Evolutionary conservation across 129 eudicot species (phyloP).

Genomic region (Smallanthus sonchifolius): DNA sequence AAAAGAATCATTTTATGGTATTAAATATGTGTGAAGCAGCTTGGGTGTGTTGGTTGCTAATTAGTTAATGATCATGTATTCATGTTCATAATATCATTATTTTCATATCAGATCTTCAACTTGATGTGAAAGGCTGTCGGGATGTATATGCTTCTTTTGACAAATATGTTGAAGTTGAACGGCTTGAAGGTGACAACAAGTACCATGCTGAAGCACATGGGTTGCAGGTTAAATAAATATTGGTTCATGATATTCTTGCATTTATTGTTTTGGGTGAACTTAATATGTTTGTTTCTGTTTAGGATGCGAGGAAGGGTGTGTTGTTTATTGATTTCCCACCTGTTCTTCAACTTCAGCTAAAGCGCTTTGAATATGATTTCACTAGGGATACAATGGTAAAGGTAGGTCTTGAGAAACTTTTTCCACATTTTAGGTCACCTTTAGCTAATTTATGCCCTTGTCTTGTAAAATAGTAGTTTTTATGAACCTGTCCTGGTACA

Average conservation of each 20-base stretch:
- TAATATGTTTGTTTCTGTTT: conserved; percentile 6
- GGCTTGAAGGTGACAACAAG: conserved; percentile 91
- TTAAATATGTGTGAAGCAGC: conserved; percentile 6
- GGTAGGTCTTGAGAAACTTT: conserved; percentile 34
- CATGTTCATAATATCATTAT: background rate
- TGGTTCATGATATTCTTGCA: conserved; percentile 9
- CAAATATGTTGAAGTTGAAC: conserved; percentile 96
- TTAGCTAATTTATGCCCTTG: background rate
- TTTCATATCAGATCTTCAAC: conserved; percentile 74
- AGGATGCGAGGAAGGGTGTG: conserved; percentile 85
- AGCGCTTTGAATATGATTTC: conserved; percentile 83
- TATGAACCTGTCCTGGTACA: background rate
- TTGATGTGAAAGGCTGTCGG: conserved; percentile 93
- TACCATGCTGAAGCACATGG: conserved; percentile 89
- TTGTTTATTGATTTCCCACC: conserved; percentile 78
- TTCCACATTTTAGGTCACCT: background rate
- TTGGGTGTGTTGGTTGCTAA: background rate
- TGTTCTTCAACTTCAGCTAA: conserved; percentile 81
- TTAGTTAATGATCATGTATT: background rate
- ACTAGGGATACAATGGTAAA: conserved; percentile 80
- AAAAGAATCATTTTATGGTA: conserved; percentile 96
- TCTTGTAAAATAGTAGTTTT: conserved; percentile 12
- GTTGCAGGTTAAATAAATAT: conserved; percentile 56
- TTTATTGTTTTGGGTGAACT: conserved; percentile 2
- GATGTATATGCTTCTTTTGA: conserved; percentile 97